Conservation (phyloP, 306 rosid genomes). For the Geum urbanum region DNA sequence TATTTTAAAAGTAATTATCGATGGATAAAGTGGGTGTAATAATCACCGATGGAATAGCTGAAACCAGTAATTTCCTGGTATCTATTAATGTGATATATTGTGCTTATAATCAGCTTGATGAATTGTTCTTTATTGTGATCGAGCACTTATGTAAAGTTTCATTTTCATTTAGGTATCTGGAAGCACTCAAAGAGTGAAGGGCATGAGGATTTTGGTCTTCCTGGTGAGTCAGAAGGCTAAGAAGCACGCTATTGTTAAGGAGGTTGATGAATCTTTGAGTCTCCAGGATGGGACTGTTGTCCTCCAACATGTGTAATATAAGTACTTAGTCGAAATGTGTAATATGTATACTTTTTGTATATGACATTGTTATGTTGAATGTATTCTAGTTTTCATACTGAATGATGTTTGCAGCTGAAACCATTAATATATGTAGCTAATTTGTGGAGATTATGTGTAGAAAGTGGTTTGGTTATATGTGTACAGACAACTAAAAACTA, state of each 20-base stretch:
- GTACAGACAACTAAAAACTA: too few relatives aligned
- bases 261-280: slow-evolving; percentile 51
- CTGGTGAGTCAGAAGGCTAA: slow-evolving; percentile 82
- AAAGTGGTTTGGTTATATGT: too few relatives aligned
- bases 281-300: slow-evolving; percentile 71
- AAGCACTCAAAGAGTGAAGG: slow-evolving; percentile 90
- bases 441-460: too few relatives aligned
- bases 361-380: too few relatives aligned
- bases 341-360: too few relatives aligned
- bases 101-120: not conserved
- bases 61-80: not conserved
- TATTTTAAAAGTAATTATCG: too few relatives aligned
- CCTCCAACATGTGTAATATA: slow-evolving; percentile 39
- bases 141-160: not conserved
- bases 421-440: too few relatives aligned
- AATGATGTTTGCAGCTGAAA: too few relatives aligned
- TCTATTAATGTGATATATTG: not conserved
- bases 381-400: too few relatives aligned
- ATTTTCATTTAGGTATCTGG: slow-evolving; percentile 66
- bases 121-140: too few relatives aligned
- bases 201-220: slow-evolving; percentile 84
- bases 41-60: not conserved
- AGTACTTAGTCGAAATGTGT: too few relatives aligned
- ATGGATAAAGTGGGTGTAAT: not conserved
- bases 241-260: slow-evolving; percentile 84